phyloP scores from a whole-genome alignment of 2,329 filamentous ascomycete genomes.

The Fusarium globosum region DNA sequence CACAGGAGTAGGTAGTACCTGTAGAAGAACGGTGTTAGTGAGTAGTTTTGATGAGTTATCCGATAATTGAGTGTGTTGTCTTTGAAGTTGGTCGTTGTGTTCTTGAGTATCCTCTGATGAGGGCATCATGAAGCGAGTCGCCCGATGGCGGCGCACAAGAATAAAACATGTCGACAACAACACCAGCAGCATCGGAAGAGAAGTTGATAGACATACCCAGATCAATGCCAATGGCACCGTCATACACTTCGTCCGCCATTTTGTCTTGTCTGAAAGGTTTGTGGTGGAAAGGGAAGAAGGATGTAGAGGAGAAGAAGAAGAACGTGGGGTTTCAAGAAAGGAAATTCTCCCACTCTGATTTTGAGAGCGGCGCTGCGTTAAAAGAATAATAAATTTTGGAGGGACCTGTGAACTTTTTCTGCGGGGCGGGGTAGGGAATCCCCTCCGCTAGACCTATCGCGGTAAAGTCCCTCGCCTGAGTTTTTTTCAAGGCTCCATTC shows the following conservation, averaged over 20 bases:
- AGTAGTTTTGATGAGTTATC: neutral
- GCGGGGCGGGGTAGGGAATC: conserved; percentile 42
- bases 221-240: conserved; percentile 99
- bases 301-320: conserved; percentile 43
- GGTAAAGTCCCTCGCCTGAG: conserved; percentile 44
- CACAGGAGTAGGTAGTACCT: conserved; percentile 99
- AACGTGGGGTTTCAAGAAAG: conserved; percentile 54
- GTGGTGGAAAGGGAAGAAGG: conserved; percentile 45
- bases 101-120: neutral
- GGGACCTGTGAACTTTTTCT: conserved; percentile 51
- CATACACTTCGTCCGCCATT: conserved; percentile 98
- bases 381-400: conserved; percentile 48
- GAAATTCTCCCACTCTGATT: conserved; percentile 51
- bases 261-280: conserved; percentile 55
- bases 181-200: conserved; percentile 5
- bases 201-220: conserved; percentile 74
- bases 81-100: neutral
- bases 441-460: conserved; percentile 41
- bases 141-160: conserved; percentile 20
- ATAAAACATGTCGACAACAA: conserved; percentile 6
- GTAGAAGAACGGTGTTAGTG: conserved; percentile 34
- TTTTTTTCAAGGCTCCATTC: conserved; percentile 45
- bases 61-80: neutral
- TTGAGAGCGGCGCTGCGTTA: conserved; percentile 45
- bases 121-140: conserved; percentile 21